Base-by-base conservation (phyloP, 2,329 filamentous ascomycete genomes). In the Colletotrichum agaves region DNA sequence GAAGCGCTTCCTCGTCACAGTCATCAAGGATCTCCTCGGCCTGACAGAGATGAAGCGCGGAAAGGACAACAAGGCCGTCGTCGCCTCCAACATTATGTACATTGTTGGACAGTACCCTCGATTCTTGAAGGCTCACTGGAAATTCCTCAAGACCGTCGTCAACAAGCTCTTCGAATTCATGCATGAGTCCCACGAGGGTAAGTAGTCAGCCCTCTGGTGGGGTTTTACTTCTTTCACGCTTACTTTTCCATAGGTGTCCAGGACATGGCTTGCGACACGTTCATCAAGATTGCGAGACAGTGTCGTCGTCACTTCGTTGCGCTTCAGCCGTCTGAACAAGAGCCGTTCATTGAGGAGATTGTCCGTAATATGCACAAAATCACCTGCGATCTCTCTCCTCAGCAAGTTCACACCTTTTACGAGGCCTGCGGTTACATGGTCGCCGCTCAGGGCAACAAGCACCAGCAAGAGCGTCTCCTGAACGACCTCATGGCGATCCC, bases 131-230 rank as follows among this genome's bases (percentile, higher is more conserved):
- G 96, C 96, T 1, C 96, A 99, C 80, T 99, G 96, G 96, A 99
- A 99, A 79, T 99, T 99, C 82, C 85, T 99, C 63, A 99, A 99
- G 89, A 99, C 96, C 2, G 96, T 99, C 17, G 96, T 99, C 76
- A 99, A 99, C 83, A 99, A 99, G 84, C 87, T 99, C 5, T 99
- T 99, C 75, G 96, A 99, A 82, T 99, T 99, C 78, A 99, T 99
- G 96, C 96, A 99, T 79, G 96, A 99, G 81, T 98, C 96, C 1
- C 96, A 99, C 76, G 96, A 99, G 84, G 96, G 93, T 90, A 80
- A 74, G 86, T 78, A 74, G 86, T 78, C 44, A 17, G n/a, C 10
- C 31, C 5, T 50, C 23, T 15, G 3, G 31, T 2, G 5, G n/a
- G 12, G 11, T 4, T 4, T n/a, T 11, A n/a, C 8, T 19, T 15